Base-by-base conservation (phyloP, 2,329 filamentous ascomycete species). In the Mycosphaerelloides madeirae region DNA sequence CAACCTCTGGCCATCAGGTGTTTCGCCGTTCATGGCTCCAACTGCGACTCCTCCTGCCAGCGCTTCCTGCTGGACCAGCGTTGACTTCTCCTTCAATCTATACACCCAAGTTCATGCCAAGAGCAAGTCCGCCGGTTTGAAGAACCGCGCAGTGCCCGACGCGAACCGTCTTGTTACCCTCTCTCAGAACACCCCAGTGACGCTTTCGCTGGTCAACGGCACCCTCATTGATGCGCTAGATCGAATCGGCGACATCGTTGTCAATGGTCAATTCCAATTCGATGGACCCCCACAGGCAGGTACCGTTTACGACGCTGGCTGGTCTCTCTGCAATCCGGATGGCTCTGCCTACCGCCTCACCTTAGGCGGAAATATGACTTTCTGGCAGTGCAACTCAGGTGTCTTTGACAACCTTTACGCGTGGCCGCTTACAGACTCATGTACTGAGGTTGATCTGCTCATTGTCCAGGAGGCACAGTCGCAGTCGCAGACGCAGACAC, bases 381-480 rank as follows among this genome's bases (percentile, higher is more conserved):
- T 85, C 72, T 91, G 81, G 68, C 75, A 83, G 61, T 94, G 87
- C 68, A 68, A 75, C 46, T 86, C 80, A n/a, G 85, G 86, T 33
- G 66, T 69, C 57, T 91, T 93, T 68, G 85, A 80, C 72, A 93
- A 93, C 71, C 72, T 93, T 16, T 93, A 94, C 67, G 81, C 90
- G 64, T 71, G 77, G 44, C 25, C 33, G 6, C 19, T 38, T n/a
- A 28, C 14, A n/a, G 16, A 16, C 15, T 7, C n/a, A 3, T 38
- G 36, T 22, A 25, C 36, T 16, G 8, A 20, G 6, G 25, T 19
- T 9, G 36, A 38, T 20, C 36, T 38, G 6, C 14, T n/a, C 19
- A 15, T 38, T 9, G 36, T 38, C 3, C n/a, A 6, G 35, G 7
- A 12, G 19, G 15, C 25, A 16, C n/a, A n/a, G n/a, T n/a, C n/a